Evolutionary conservation across 1,284 basidiomycete species (phyloP).

Genomic region (Rhodofomes roseus): DNA sequence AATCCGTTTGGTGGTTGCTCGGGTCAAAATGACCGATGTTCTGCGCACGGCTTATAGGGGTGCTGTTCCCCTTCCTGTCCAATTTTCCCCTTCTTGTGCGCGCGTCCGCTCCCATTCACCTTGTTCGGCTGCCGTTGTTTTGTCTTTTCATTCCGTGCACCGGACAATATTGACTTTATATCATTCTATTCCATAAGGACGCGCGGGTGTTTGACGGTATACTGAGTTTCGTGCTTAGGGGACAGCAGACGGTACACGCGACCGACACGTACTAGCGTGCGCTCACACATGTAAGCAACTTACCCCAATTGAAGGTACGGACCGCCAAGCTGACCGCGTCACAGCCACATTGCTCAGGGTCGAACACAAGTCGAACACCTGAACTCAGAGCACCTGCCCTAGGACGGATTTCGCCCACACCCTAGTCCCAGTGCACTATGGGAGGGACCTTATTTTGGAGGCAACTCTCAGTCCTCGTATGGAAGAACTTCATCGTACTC

Average conservation of each 20-base stretch:
- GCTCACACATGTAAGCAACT: background rate
- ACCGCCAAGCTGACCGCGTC: background rate
- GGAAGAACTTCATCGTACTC: constrained; percentile 75
- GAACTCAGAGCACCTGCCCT: too few relatives aligned
- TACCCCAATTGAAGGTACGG: background rate
- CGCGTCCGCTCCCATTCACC: background rate
- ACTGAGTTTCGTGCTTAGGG: background rate
- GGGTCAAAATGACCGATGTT: background rate
- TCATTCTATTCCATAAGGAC: background rate
- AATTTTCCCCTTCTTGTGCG: background rate
- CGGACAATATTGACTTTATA: background rate
- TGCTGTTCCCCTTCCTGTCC: background rate
- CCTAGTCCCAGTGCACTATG: background rate
- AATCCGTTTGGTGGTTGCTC: background rate
- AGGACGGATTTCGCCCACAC: too few relatives aligned
- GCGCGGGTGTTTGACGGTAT: background rate
- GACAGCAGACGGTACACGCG: background rate
- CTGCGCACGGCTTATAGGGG: background rate
- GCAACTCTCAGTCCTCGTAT: constrained; percentile 59
- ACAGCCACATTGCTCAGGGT: background rate
- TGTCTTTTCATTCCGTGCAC: background rate
- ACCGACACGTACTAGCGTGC: background rate
- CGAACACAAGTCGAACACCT: too few relatives aligned
- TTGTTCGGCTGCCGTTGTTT: background rate
- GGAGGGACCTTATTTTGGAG: constrained; percentile 42